Conservation (phyloP, 2,329 filamentous ascomycete genomes). For the Zasmidium citrigriseum region DNA sequence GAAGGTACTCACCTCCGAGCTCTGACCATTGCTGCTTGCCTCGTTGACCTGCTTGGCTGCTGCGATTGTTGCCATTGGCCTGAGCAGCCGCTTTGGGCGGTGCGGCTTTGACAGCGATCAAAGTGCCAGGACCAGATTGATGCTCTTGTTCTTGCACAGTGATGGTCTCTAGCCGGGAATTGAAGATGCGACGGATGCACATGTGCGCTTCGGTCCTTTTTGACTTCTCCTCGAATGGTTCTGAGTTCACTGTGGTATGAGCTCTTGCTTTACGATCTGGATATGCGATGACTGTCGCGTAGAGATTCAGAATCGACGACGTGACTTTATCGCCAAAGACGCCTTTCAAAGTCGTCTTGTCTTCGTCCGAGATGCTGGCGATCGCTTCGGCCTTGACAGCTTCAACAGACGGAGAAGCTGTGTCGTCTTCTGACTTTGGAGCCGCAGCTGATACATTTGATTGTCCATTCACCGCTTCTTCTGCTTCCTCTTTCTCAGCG, state of each 20-base stretch:
- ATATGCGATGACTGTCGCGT: conserved; percentile 54
- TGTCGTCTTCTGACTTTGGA: neutral
- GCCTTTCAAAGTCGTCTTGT: conserved; percentile 39
- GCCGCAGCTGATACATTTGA: conserved; percentile 1
- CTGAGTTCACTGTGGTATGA: conserved; percentile 55
- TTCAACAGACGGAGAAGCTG: neutral
- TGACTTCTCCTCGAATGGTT: conserved; percentile 61
- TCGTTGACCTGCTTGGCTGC: conserved; percentile 27
- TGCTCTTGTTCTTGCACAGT: conserved; percentile 67
- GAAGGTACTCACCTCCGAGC: conserved; percentile 75
- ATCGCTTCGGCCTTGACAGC: conserved; percentile 18
- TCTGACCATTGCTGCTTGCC: conserved; percentile 63
- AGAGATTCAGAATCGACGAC: conserved; percentile 55
- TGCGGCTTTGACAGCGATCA: conserved; percentile 58
- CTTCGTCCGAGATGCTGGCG: conserved; percentile 38
- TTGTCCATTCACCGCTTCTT: neutral
- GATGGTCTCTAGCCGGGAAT: conserved; percentile 72
- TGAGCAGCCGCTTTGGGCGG: conserved; percentile 30
- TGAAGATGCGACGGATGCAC: conserved; percentile 74
- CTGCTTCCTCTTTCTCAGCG: neutral
- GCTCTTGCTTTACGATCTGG: conserved; percentile 59
- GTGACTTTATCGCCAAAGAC: conserved; percentile 56
- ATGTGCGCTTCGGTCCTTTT: conserved; percentile 65
- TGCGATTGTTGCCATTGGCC: conserved; percentile 17
- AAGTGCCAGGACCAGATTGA: conserved; percentile 55